Conservation (phyloP, 2,329 filamentous ascomycete genomes). For the Botrytis squamosa region DNA sequence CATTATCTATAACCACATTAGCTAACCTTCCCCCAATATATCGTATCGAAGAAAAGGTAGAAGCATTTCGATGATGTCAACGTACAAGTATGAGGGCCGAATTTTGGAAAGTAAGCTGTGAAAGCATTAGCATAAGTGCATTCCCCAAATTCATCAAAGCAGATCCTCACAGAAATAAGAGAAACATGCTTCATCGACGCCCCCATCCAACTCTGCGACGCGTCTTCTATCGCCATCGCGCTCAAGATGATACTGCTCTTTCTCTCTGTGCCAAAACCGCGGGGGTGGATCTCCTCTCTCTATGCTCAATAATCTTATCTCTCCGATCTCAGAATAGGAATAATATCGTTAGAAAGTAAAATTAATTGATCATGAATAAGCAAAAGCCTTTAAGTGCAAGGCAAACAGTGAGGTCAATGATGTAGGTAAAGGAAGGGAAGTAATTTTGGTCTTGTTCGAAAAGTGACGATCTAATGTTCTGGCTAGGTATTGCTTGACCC, state of each 20-base stretch:
- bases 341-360: not conserved
- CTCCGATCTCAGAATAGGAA: not conserved
- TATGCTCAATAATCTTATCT: not conserved
- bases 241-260: not conserved
- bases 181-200: conserved; percentile 69
- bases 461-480: conserved; percentile 13
- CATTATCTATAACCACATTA: conserved; percentile 61
- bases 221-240: conserved; percentile 17
- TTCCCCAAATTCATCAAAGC: conserved; percentile 27
- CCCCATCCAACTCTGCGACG: conserved; percentile 45
- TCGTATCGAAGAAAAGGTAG: not conserved
- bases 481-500: not conserved
- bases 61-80: conserved; percentile 22
- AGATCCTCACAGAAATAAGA: conserved; percentile 56
- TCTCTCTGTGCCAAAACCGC: not conserved
- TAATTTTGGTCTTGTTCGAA: not conserved
- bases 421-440: conserved; percentile 17
- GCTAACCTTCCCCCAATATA: not conserved
- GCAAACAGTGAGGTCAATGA: conserved; percentile 6
- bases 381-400: conserved; percentile 17
- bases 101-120: conserved; percentile 75
- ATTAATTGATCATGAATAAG: conserved; percentile 5
- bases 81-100: conserved; percentile 71
- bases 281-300: conserved; percentile 14
- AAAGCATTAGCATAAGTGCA: conserved; percentile 33